Conservation (phyloP, 139 green algal species). For the Asterochloris erici region DNA sequence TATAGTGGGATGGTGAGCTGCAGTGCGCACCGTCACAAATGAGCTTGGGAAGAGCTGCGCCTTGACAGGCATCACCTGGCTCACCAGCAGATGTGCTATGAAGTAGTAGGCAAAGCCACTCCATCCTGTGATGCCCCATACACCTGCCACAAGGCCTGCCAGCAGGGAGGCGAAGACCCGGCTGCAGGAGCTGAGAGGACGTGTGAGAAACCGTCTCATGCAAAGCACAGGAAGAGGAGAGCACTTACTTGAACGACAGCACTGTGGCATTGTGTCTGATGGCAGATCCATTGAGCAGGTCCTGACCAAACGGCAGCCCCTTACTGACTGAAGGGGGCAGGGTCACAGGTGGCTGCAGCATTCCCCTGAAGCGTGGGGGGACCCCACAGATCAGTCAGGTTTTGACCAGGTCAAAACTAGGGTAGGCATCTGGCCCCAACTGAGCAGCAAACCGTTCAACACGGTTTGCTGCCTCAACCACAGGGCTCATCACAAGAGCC, state of each 20-base stretch:
- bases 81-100: slow-evolving; percentile 28
- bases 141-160: slow-evolving; percentile 32
- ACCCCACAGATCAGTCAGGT: too few relatives aligned
- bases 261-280: slow-evolving; percentile 4
- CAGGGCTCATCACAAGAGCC: too few relatives aligned
- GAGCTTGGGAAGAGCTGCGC: neutral
- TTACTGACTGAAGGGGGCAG: too few relatives aligned
- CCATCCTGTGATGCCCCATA: slow-evolving; percentile 44
- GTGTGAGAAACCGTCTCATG: too few relatives aligned
- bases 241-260: slow-evolving; percentile 1
- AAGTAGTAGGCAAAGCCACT: slow-evolving; percentile 44
- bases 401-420: too few relatives aligned
- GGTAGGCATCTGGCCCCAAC: too few relatives aligned
- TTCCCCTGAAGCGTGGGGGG: too few relatives aligned
- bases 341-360: too few relatives aligned
- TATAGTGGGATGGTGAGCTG: slow-evolving; percentile 1
- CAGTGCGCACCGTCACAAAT: neutral
- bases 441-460: too few relatives aligned
- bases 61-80: neutral
- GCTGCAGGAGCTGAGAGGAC: neutral
- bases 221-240: neutral
- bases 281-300: neutral
- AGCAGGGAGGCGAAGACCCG: slow-evolving; percentile 33
- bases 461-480: too few relatives aligned
- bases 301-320: neutral